Conservation (phyloP, 2,329 filamentous ascomycete genomes). For the Venturia effusa region DNA sequence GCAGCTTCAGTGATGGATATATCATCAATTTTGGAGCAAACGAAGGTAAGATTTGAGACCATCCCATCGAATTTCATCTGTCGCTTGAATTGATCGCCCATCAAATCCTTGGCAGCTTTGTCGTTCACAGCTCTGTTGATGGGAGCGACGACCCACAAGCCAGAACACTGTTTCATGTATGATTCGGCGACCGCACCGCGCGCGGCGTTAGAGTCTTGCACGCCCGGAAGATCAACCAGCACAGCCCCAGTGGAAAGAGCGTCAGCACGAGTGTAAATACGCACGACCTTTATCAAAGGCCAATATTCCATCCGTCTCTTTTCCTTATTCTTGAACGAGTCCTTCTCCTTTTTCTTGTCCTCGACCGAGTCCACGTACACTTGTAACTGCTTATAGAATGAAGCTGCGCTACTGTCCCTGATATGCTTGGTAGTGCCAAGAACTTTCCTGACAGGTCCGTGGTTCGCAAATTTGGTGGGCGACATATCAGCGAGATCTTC, state of each 20-base stretch:
- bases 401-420: not conserved
- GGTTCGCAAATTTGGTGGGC: not conserved
- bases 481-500: not conserved
- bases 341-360: conserved; percentile 12
- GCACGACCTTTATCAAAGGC: conserved; percentile 45
- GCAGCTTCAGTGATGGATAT: conserved; percentile 39
- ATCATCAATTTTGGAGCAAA: conserved; percentile 54
- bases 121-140: conserved; percentile 51
- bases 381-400: conserved; percentile 8
- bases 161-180: conserved; percentile 51
- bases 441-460: conserved; percentile 27
- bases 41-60: conserved; percentile 45
- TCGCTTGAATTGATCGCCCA: conserved; percentile 46
- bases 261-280: conserved; percentile 39
- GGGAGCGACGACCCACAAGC: conserved; percentile 51
- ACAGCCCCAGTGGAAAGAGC: conserved; percentile 41
- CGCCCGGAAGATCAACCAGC: conserved; percentile 48
- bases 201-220: conserved; percentile 50
- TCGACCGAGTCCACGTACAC: not conserved
- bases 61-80: conserved; percentile 50
- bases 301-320: conserved; percentile 36
- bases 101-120: conserved; percentile 44
- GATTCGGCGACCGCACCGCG: conserved; percentile 45
- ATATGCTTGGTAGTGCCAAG: conserved; percentile 2
- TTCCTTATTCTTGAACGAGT: conserved; percentile 13